Percentiles rank a stretch among this genome's conserved stretches.
Conservation (phyloP, 805 yeast genomes). For the Sugiyamaella lignohabitans region DNA sequence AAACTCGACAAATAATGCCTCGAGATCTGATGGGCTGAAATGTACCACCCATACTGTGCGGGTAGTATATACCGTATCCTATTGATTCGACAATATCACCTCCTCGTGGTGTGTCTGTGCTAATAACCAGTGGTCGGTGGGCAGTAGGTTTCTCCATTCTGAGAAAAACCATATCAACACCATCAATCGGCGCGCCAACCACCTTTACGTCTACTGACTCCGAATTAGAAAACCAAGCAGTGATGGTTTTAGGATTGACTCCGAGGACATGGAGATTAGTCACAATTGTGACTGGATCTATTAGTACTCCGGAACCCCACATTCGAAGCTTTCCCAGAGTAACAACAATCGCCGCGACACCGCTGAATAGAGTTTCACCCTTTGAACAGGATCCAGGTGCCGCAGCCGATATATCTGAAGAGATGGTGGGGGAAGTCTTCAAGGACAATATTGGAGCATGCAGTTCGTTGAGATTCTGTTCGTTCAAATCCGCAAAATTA, state of each 20-base stretch:
- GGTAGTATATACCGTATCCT: slow-evolving; percentile 32
- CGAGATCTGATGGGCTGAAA: slow-evolving; percentile 27
- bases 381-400: neutral
- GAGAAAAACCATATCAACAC: slow-evolving; percentile 29
- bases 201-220: slow-evolving; percentile 10
- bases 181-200: slow-evolving; percentile 24
- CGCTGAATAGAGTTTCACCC: slow-evolving; percentile 3
- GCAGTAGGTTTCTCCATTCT: slow-evolving; percentile 11
- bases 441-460: neutral
- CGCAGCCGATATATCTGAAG: neutral
- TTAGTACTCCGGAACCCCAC: slow-evolving; percentile 35
- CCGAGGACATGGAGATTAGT: slow-evolving; percentile 32
- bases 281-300: slow-evolving; percentile 24
- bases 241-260: slow-evolving; percentile 6
- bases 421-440: neutral
- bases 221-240: slow-evolving; percentile 13
- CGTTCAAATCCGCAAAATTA: neutral
- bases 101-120: slow-evolving; percentile 12
- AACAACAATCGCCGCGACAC: slow-evolving; percentile 15
- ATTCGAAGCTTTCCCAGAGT: slow-evolving; percentile 21
- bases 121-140: slow-evolving; percentile 18
- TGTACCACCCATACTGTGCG: slow-evolving; percentile 18
- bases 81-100: slow-evolving; percentile 26
- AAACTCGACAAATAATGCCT: slow-evolving; percentile 24
- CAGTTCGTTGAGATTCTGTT: no score